phyloP scores from a whole-genome alignment of 2,329 filamentous ascomycete genomes.

The Calonectria crousiana region DNA sequence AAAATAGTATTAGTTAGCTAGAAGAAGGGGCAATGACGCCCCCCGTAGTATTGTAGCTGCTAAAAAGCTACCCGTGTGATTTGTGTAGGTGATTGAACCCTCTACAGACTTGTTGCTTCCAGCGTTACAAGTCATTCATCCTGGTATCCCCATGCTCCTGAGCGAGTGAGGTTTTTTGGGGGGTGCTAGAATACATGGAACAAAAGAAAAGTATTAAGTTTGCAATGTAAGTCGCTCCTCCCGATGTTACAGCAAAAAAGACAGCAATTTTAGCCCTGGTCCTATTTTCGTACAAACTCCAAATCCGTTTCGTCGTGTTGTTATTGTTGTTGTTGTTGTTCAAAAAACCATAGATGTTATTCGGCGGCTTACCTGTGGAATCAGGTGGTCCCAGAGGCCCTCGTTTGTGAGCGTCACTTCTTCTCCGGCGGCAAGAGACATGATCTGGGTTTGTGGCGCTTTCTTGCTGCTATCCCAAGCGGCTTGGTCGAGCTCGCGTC shows the following conservation, averaged over 20 bases:
- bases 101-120: background rate
- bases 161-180: background rate
- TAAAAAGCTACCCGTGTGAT: background rate
- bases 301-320: background rate
- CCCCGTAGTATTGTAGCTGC: background rate
- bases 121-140: background rate
- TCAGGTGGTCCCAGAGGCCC: constrained; percentile 47
- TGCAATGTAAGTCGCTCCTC: background rate
- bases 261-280: background rate
- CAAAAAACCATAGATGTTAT: constrained; percentile 10
- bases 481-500: constrained; percentile 45
- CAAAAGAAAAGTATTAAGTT: background rate
- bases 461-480: constrained; percentile 6
- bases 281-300: background rate
- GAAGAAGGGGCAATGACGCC: background rate
- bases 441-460: constrained; percentile 51
- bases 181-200: background rate
- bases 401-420: constrained; percentile 57
- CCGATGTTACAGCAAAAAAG: background rate
- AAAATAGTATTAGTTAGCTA: background rate
- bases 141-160: constrained; percentile 8
- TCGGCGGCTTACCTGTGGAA: background rate
- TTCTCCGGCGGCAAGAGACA: constrained; percentile 57
- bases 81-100: background rate
- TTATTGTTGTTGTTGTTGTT: background rate